Base-by-base conservation (phyloP, 2,329 filamentous ascomycete genomes). In the Fusarium armeniacum region DNA sequence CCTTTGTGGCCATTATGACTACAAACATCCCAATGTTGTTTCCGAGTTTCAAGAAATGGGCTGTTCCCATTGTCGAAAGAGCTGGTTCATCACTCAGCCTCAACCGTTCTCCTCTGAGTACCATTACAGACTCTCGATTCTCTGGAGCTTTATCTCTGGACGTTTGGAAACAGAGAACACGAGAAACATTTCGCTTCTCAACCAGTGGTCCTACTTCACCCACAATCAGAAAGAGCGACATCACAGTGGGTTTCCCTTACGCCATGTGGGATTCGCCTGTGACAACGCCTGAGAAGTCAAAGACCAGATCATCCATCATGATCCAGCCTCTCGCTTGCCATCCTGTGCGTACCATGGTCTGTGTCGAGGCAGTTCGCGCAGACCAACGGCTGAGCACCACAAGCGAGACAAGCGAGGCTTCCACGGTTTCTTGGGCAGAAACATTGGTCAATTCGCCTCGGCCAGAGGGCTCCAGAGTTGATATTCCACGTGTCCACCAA, bases 21-120 rank as follows among this genome's bases (percentile, higher is more conserved):
- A 83, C 81, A 10, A 83, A 83, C 69, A 73, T 83, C 3, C 81
- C 80, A 6, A 80, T 83, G 76, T 76, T 84, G 55, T 84, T 84
- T 75, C 81, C 84, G 10, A 75, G 85, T 3, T 59, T 85, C 55
- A 81, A 81, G 66, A 70, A 64, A 45, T 81, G 80, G 78, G 51
- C 72, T 4, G 65, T 57, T 9, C 73, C 73, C 16, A 58, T 76
- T 6, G 55, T 76, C 13, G 69, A 67, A 15, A 67, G 75, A 45
- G 67, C 76, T 24, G 51, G 67, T 3, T 67, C 65, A 16, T 75
- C 75, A 9, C 40, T 74, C 6, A 69, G 71, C 13, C 65, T 66
- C 11, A 68, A 70, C 6, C 46, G 65, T 33, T 68, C 71, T 40
- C 56, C 67, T 6, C 64, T 69, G 7, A 58, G 46, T 26, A 51